Evolutionary conservation across 2,329 filamentous ascomycete genomes (phyloP).

Genomic region (Phaeosphaeriaceae sp.): DNA sequence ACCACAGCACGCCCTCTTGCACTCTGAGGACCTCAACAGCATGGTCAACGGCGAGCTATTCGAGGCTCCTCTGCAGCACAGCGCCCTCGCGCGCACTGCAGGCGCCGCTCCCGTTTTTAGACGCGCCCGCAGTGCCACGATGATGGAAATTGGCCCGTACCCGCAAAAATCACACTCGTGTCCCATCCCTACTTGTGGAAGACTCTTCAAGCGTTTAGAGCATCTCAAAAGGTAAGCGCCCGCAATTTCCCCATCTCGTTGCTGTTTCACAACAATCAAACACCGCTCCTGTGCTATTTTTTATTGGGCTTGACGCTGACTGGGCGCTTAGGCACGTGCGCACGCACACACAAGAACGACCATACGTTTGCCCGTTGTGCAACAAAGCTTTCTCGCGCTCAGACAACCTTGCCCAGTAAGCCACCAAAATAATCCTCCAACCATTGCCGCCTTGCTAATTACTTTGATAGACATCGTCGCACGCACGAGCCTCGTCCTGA

Average conservation of each 20-base stretch:
- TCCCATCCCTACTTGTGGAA: conserved; percentile 96
- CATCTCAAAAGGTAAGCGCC: conserved; percentile 93
- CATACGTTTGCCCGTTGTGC: conserved; percentile 96
- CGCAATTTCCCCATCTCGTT: conserved; percentile 38
- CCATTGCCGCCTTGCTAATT: conserved; percentile 46
- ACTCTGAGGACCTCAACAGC: conserved; percentile 70
- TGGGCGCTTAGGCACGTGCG: conserved; percentile 82
- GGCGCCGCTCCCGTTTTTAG: conserved; percentile 77
- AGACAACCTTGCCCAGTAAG: conserved; percentile 97
- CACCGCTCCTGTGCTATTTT: conserved; percentile 18
- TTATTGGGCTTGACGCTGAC: conserved; percentile 57
- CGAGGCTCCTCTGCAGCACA: conserved; percentile 59
- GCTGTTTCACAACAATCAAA: conserved; percentile 13
- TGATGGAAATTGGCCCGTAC: conserved; percentile 96
- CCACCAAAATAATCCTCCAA: conserved; percentile 16
- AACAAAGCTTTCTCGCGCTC: conserved; percentile 98
- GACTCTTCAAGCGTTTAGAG: conserved; percentile 98
- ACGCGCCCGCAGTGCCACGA: conserved; percentile 89
- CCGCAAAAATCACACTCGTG: conserved; percentile 98
- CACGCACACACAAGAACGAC: conserved; percentile 98
- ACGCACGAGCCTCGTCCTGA: conserved; percentile 81
- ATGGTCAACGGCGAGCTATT: conserved; percentile 48
- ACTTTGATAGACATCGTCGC: conserved; percentile 64
- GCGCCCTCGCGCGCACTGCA: conserved; percentile 64
- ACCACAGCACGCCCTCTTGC: conserved; percentile 71